Percentiles rank a stretch among this genome's conserved stretches.
Conservation (phyloP, 2,329 filamentous ascomycete genomes). For the Zalaria obscura region DNA sequence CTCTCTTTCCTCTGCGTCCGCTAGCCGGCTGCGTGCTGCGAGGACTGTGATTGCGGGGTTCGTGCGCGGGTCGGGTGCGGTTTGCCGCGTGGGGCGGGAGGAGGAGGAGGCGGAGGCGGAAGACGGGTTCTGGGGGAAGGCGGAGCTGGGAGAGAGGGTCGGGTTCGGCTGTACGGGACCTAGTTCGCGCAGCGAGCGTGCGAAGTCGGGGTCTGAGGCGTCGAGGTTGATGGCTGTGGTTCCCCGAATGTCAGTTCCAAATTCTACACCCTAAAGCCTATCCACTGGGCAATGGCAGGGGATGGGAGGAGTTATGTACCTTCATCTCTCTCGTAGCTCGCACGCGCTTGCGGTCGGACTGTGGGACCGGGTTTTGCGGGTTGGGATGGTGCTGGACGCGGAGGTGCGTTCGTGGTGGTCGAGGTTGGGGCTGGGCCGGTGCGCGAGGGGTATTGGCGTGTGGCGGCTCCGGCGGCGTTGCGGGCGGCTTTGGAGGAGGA, state of each 20-base stretch:
- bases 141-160: constrained; percentile 40
- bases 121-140: constrained; percentile 26
- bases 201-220: constrained; percentile 50
- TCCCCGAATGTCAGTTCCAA: neutral
- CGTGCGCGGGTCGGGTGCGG: constrained; percentile 19
- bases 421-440: constrained; percentile 19
- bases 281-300: neutral
- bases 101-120: constrained; percentile 16
- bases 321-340: constrained; percentile 23
- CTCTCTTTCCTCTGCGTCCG: constrained; percentile 40
- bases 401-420: constrained; percentile 13
- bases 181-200: constrained; percentile 61
- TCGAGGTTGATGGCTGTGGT: constrained; percentile 42
- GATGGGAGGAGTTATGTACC: constrained; percentile 14
- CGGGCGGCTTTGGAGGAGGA: constrained; percentile 42
- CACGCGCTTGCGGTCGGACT: constrained; percentile 24
- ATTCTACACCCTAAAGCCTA: neutral
- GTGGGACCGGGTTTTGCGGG: constrained; percentile 23
- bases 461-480: constrained; percentile 32
- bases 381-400: constrained; percentile 11
- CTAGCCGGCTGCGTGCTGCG: constrained; percentile 35
- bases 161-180: constrained; percentile 45
- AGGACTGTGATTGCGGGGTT: constrained; percentile 44
- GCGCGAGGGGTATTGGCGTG: constrained; percentile 40
- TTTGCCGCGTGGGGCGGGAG: constrained; percentile 19